Evolutionary conservation across 371 early-diverging fungal species (phyloP).

Genomic region (Syncephalastrum sp.): DNA sequence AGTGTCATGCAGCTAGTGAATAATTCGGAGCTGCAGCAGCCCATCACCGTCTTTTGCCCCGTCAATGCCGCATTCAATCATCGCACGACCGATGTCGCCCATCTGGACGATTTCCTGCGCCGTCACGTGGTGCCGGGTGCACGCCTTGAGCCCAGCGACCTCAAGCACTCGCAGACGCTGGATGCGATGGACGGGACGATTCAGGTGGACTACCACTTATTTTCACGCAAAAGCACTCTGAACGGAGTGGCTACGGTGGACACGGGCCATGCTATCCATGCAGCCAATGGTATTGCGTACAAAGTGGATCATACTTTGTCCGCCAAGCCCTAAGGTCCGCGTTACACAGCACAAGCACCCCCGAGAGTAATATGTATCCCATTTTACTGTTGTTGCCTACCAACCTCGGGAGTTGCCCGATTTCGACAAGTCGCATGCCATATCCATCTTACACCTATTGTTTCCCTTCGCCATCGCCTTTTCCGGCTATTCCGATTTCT

Average conservation of each 20-base stretch:
- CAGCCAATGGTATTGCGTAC: conserved; percentile 47
- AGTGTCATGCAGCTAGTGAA: conserved; percentile 33
- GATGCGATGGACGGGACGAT: conserved; percentile 28
- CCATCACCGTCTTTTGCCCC: conserved; percentile 43
- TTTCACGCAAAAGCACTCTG: conserved; percentile 20
- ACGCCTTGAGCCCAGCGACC: conserved; percentile 18
- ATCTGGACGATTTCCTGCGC: conserved; percentile 29
- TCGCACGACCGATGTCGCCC: conserved; percentile 8
- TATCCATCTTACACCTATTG: too few relatives aligned
- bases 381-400: conserved; percentile 8
- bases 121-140: conserved; percentile 37
- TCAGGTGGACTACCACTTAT: conserved; percentile 29
- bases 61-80: conserved; percentile 38
- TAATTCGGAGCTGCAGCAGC: conserved; percentile 19
- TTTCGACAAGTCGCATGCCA: background rate
- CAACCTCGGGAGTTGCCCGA: conserved; percentile 10
- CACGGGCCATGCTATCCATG: conserved; percentile 27
- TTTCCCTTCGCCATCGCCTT: too few relatives aligned
- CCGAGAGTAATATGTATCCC: background rate
- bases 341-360: too few relatives aligned
- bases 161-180: conserved; percentile 19
- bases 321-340: background rate
- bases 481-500: too few relatives aligned
- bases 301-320: conserved; percentile 40
- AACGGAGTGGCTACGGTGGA: conserved; percentile 34